These are phyloP conservation scores for Salvia splendens DNA, from an alignment of 257 asterid species.

Conservation along the genomic window DNA sequence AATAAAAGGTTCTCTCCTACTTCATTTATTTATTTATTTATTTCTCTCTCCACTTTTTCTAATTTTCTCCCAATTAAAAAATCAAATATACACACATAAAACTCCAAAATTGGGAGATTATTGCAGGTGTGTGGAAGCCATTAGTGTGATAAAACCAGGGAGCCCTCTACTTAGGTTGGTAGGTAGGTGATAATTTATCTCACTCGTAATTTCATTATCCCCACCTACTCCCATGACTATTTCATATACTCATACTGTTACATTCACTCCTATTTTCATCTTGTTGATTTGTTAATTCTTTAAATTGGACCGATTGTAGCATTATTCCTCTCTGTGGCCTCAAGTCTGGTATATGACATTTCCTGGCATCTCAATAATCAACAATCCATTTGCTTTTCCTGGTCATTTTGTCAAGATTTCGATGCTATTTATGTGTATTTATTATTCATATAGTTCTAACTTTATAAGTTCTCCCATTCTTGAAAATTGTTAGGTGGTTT, in stretches of 20 bases:
- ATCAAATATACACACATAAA: too few species aligned
- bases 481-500: constrained; percentile 34
- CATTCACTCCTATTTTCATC: constrained; percentile 18
- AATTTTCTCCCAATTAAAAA: too few species aligned
- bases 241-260: neutral
- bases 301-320: constrained; percentile 17
- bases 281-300: constrained; percentile 12
- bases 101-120: too few species aligned
- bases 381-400: constrained; percentile 7
- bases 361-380: constrained; percentile 31
- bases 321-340: constrained; percentile 35
- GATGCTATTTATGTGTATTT: constrained; percentile 9
- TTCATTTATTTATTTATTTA: too few species aligned
- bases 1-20: too few species aligned
- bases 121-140: constrained; percentile 4
- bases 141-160: constrained; percentile 35
- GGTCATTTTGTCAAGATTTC: constrained; percentile 14
- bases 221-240: constrained; percentile 25
- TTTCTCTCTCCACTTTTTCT: too few species aligned
- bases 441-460: constrained; percentile 1
- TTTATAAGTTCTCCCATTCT: neutral
- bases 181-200: constrained; percentile 27
- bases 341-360: constrained; percentile 28
- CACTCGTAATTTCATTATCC: constrained; percentile 25
- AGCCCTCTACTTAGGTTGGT: constrained; percentile 17